Percentiles rank a stretch among this genome's conserved stretches.
These are phyloP conservation scores for Bolboschoenus planiculmis DNA, from an alignment of 176 grass and related monocot species.

Conservation along the genomic window DNA sequence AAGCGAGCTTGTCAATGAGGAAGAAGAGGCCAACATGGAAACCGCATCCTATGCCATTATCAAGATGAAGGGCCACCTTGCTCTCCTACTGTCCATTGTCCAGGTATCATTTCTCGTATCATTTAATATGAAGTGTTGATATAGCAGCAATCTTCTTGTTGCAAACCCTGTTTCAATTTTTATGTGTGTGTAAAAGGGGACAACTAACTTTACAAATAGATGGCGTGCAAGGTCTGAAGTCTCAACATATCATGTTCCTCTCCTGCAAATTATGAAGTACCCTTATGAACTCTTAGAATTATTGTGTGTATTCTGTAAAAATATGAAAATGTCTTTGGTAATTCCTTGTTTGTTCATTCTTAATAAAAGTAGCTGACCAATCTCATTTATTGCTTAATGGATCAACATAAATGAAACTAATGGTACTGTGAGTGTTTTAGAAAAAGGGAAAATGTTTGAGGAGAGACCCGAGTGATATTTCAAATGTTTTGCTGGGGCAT, in stretches of 20 bases:
- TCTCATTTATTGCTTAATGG: background rate
- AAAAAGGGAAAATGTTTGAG: background rate
- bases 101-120: conserved; percentile 44
- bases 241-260: background rate
- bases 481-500: too few species aligned
- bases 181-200: background rate
- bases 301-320: background rate
- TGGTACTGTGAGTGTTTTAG: background rate
- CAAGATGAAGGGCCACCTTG: conserved; percentile 68
- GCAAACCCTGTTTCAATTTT: background rate
- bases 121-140: conserved; percentile 16
- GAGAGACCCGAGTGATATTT: too few species aligned
- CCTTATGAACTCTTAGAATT: background rate
- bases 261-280: background rate
- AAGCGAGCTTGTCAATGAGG: conserved; percentile 63
- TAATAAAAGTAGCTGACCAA: background rate
- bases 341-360: background rate
- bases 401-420: background rate
- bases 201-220: background rate
- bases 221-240: background rate
- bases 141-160: conserved; percentile 20
- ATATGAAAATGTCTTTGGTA: background rate
- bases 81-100: conserved; percentile 53
- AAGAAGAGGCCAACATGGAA: conserved; percentile 85
- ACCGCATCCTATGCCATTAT: conserved; percentile 67